phyloP scores from a whole-genome alignment of 345 rosid species.

The Geranium brycei region DNA sequence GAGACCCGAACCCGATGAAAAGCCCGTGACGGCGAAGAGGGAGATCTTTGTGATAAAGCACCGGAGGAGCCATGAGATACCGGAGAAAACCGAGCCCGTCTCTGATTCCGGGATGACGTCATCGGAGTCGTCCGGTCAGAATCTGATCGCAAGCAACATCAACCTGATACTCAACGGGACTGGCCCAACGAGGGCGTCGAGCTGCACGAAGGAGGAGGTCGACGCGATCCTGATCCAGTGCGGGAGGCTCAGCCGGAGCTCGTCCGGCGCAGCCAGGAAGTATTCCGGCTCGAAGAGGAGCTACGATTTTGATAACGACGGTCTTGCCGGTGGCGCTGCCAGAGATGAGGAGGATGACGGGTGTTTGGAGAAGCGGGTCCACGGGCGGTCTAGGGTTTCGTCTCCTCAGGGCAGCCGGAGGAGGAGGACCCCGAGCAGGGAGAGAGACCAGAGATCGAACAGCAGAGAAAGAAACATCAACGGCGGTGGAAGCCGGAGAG shows the following conservation, averaged over 20 bases:
- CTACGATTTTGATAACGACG: constrained; percentile 52
- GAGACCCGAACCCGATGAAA: constrained; percentile 1
- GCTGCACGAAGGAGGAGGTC: constrained; percentile 69
- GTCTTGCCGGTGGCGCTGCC: constrained; percentile 11
- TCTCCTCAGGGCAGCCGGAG: constrained; percentile 36
- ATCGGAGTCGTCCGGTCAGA: neutral
- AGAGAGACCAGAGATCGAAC: constrained; percentile 63
- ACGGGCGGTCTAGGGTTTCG: constrained; percentile 23
- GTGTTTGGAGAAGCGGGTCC: constrained; percentile 23
- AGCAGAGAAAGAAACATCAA: constrained; percentile 21
- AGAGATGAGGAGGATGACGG: constrained; percentile 11
- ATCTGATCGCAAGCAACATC: neutral
- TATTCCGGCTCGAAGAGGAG: constrained; percentile 87
- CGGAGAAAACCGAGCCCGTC: neutral
- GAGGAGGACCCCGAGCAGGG: constrained; percentile 91
- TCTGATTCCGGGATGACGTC: neutral
- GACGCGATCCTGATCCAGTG: constrained; percentile 91
- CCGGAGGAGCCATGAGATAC: constrained; percentile 59
- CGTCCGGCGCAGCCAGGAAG: constrained; percentile 39
- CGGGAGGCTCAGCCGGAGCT: constrained; percentile 78
- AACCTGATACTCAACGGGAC: constrained; percentile 5
- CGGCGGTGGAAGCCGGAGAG: constrained; percentile 37
- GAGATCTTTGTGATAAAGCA: constrained; percentile 76
- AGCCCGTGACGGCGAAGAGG: constrained; percentile 25
- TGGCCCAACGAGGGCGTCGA: constrained; percentile 29